Percentiles rank a stretch among this genome's conserved stretches.
Conservation (phyloP, 108 stramenopile genomes). For the Skeletonema menzelii region DNA sequence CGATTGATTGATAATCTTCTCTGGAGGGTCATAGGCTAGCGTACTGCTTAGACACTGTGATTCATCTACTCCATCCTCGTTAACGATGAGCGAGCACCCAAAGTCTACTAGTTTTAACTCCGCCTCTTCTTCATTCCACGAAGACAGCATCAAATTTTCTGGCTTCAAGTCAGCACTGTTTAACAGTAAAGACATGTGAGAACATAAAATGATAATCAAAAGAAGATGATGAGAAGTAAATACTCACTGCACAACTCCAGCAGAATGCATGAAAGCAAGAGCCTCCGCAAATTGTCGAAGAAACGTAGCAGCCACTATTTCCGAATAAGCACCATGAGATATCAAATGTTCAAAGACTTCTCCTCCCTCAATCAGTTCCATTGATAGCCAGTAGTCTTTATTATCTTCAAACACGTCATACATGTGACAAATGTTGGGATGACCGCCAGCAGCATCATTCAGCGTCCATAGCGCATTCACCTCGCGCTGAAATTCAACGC, state of each 20-base stretch:
- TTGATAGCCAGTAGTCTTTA: constrained; percentile 9
- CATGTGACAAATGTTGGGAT: constrained; percentile 15
- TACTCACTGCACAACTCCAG: background rate
- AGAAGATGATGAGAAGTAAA: background rate
- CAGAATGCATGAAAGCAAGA: constrained; percentile 25
- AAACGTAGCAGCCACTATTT: constrained; percentile 14
- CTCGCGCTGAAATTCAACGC: constrained; percentile 18
- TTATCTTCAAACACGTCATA: constrained; percentile 10
- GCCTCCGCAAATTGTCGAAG: constrained; percentile 11
- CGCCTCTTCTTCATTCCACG: constrained; percentile 9
- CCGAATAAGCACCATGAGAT: constrained; percentile 18
- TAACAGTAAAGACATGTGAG: background rate
- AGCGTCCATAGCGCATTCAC: background rate
- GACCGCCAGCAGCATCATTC: constrained; percentile 9
- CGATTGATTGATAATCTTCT: constrained; percentile 2
- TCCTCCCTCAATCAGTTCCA: constrained; percentile 33
- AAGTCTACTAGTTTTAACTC: constrained; percentile 35
- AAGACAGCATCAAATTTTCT: constrained; percentile 30
- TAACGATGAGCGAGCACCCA: constrained; percentile 19
- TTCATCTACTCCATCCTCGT: background rate
- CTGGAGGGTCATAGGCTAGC: constrained; percentile 24
- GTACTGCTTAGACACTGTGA: background rate
- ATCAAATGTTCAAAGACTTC: constrained; percentile 36
- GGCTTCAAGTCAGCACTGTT: constrained; percentile 27
- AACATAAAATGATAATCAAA: background rate